Evolutionary conservation across 1,284 basidiomycete genomes (phyloP).

Genomic region (Fomes fomentarius): DNA sequence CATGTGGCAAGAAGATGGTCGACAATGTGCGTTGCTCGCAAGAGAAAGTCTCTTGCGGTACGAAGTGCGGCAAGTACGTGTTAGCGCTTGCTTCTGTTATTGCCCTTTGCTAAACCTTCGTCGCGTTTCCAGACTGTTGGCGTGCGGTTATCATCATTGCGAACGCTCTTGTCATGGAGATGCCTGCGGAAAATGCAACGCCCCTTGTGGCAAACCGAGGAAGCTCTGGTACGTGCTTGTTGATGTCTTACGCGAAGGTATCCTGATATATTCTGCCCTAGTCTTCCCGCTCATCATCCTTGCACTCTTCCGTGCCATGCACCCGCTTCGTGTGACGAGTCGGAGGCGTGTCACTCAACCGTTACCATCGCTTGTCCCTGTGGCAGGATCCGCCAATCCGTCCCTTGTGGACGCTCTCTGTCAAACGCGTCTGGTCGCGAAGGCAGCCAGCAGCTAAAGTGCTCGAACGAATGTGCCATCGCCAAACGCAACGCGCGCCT

Average conservation of each 20-base stretch:
- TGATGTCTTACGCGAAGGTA: background rate
- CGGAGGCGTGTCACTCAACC: constrained; percentile 70
- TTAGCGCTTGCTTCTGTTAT: background rate
- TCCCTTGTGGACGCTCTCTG: constrained; percentile 67
- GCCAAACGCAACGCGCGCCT: constrained; percentile 85
- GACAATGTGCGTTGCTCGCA: constrained; percentile 78
- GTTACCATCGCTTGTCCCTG: constrained; percentile 79
- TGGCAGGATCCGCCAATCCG: constrained; percentile 73
- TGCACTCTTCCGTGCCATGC: constrained; percentile 84
- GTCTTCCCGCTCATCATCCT: constrained; percentile 65
- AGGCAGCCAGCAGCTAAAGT: constrained; percentile 58
- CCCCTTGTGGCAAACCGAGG: constrained; percentile 82
- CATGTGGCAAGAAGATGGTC: constrained; percentile 84
- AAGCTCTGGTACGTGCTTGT: constrained; percentile 65
- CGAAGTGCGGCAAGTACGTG: constrained; percentile 72
- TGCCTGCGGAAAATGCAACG: constrained; percentile 75
- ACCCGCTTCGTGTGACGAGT: constrained; percentile 80
- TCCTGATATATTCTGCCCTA: constrained; percentile 25
- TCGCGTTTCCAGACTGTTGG: constrained; percentile 52
- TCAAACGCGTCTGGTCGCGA: constrained; percentile 47
- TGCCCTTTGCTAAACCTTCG: constrained; percentile 5
- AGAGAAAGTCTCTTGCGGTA: constrained; percentile 84
- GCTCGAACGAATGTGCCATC: constrained; percentile 78
- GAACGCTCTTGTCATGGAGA: constrained; percentile 79
- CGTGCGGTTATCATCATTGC: constrained; percentile 88